Percentiles rank a stretch among this genome's conserved stretches.
phyloP scores from a whole-genome alignment of 2,329 filamentous ascomycete genomes.

The Ophiostoma quercus region DNA sequence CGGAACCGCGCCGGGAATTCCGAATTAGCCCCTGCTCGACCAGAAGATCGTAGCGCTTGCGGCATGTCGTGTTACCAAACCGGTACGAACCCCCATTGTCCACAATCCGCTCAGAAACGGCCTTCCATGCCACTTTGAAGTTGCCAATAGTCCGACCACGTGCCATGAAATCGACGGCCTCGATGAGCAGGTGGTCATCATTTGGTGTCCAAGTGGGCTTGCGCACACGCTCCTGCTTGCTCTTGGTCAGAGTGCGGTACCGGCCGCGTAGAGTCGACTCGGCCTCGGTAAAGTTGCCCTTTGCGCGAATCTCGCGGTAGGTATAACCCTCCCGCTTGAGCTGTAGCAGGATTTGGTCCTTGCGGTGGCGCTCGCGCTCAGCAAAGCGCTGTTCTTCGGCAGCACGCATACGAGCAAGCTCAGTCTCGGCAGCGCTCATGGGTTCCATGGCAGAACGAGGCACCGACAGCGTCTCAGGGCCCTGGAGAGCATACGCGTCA shows the following conservation, averaged over 20 bases:
- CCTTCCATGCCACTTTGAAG: constrained; percentile 51
- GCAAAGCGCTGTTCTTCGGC: neutral
- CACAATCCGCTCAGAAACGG: constrained; percentile 50
- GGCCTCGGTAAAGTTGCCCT: constrained; percentile 55
- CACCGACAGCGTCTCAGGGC: neutral
- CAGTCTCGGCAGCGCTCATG: neutral
- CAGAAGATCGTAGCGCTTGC: constrained; percentile 52
- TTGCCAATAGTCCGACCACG: constrained; percentile 31
- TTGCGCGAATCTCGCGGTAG: constrained; percentile 58
- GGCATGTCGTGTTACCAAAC: constrained; percentile 56
- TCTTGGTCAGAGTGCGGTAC: constrained; percentile 60
- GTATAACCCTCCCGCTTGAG: constrained; percentile 53
- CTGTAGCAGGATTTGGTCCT: constrained; percentile 50
- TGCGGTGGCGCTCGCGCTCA: constrained; percentile 24
- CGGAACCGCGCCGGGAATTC: neutral
- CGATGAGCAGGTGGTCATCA: constrained; percentile 48
- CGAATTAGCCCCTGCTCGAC: constrained; percentile 23
- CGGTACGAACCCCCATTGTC: constrained; percentile 51
- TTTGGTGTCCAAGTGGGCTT: constrained; percentile 58
- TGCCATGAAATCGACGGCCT: constrained; percentile 39
- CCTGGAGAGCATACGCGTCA: neutral
- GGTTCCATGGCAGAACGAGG: neutral
- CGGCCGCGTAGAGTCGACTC: constrained; percentile 69
- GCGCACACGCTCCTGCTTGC: constrained; percentile 55
- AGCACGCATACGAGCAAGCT: neutral